Base-by-base conservation (phyloP, 306 rosid species). In the Purshia tridentata region DNA sequence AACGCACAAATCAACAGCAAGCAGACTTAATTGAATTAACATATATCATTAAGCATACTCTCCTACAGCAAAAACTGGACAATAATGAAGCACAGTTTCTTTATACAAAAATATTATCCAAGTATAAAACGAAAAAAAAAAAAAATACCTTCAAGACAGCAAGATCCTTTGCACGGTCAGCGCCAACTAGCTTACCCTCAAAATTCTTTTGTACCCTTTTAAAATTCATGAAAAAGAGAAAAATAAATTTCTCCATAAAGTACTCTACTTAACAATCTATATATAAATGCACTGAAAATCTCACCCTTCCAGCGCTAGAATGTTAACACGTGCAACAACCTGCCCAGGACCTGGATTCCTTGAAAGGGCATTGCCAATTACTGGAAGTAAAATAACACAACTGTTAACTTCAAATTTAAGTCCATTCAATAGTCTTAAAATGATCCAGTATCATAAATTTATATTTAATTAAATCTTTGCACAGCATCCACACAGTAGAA, bases 121-220 rank as follows among this genome's bases (percentile, higher is more conserved):
- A 23, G 35, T 23, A 23, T 2, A 23, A 23, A 58, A 44, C 6
- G 57, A 84, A 51, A 52, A 19, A 62, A 52, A 46, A 44, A 20
- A 62, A 67, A 45, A 69, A 69, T 81, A 78, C 96, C 97, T 89
- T 91, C 80, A 94, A 76, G 82, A 94, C 89, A 18, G 97, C 97
- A 69, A 94, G 97, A 86, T 94, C 99, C 93, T 94, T 94, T 41
- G 96, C 83, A 41, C 97, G 99, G 72, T 94, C 99, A 53, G 95
- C 97, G 73, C 99, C 99, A 46, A 94, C 40, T 74, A 94, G 86
- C 65, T 41, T 87, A n/a, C 97, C 99, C 85, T 89, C 99, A 84
- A 94, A 94, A 80, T 87, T 94, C 87, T 89, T 88, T 55, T 84
- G 92, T 48, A 91, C 81, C 84, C 99, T 91, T 82, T 58, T 80